These are phyloP conservation scores for Asterochloris erici DNA, from an alignment of 139 green algal species.

Conservation along the genomic window DNA sequence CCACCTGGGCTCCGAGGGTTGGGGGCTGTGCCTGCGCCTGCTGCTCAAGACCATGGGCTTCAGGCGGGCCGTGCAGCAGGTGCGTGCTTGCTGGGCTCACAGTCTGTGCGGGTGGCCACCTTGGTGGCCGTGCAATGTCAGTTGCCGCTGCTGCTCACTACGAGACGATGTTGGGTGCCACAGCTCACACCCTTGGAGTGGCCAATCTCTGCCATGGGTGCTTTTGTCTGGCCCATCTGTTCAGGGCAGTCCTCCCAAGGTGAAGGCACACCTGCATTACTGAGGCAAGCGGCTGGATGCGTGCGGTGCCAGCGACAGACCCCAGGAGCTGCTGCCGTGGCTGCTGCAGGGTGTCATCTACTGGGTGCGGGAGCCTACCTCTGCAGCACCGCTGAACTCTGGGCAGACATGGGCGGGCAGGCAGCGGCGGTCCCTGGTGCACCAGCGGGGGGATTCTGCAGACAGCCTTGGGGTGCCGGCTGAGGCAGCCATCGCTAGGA, in stretches of 20 bases:
- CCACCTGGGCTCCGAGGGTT: constrained; percentile 30
- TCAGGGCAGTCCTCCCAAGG: too few relatives aligned
- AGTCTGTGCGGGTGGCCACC: too few relatives aligned
- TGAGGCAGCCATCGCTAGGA: not conserved
- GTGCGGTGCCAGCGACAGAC: too few relatives aligned
- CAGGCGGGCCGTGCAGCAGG: not conserved
- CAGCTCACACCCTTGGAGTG: too few relatives aligned
- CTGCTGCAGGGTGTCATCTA: constrained; percentile 26
- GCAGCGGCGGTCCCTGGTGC: not conserved
- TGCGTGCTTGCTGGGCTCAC: too few relatives aligned
- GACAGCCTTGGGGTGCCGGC: constrained; percentile 1
- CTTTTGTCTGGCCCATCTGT: too few relatives aligned
- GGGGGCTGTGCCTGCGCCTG: not conserved
- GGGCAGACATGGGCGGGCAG: not conserved
- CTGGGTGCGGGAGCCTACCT: constrained; percentile 24
- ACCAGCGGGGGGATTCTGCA: not conserved
- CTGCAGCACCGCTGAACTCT: not conserved
- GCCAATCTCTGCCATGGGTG: too few relatives aligned
- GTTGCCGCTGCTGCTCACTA: too few relatives aligned
- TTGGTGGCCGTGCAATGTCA: too few relatives aligned
- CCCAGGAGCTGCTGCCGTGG: not conserved
- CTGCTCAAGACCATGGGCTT: constrained; percentile 27
- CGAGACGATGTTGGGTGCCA: too few relatives aligned
- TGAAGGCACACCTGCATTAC: too few relatives aligned
- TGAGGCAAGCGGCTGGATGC: too few relatives aligned